phyloP scores from a whole-genome alignment of 805 yeast genomes.

The Komagataella populi region DNA sequence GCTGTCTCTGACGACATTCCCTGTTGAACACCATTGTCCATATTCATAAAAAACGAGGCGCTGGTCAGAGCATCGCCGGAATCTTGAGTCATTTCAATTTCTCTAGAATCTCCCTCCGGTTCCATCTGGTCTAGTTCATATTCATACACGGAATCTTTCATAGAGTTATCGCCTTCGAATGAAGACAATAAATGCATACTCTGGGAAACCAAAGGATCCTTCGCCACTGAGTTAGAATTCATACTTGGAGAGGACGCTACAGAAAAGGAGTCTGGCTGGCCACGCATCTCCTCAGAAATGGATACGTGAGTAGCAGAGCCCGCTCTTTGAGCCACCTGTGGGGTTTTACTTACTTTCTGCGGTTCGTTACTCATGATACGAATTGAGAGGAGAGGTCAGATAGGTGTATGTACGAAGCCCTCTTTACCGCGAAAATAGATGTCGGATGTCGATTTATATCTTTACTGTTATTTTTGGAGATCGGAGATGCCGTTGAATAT shows the following conservation, averaged over 20 bases:
- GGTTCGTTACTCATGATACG: not conserved
- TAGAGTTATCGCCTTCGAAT: conserved; percentile 4
- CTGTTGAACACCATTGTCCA: not conserved
- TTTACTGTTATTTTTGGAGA: no score
- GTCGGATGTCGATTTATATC: not conserved
- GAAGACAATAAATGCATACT: conserved; percentile 6
- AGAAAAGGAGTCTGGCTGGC: not conserved
- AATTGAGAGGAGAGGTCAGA: not conserved
- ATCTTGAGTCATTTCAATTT: not conserved
- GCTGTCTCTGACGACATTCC: not conserved
- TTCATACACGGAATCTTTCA: not conserved
- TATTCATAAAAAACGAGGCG: not conserved
- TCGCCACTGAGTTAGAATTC: not conserved
- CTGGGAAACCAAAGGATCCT: not conserved
- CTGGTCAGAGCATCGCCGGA: not conserved
- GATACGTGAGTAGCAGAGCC: not conserved
- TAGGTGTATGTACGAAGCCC: not conserved
- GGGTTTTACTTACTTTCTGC: not conserved
- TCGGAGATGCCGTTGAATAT: no score
- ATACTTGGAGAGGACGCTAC: not conserved
- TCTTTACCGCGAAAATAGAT: not conserved
- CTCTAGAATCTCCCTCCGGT: not conserved
- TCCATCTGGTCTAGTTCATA: not conserved
- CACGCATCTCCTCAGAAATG: not conserved
- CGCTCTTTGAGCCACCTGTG: not conserved